These are phyloP conservation scores for Lactarius evosmus DNA, from an alignment of 768 basidiomycete genomes.

Conservation along the genomic window DNA sequence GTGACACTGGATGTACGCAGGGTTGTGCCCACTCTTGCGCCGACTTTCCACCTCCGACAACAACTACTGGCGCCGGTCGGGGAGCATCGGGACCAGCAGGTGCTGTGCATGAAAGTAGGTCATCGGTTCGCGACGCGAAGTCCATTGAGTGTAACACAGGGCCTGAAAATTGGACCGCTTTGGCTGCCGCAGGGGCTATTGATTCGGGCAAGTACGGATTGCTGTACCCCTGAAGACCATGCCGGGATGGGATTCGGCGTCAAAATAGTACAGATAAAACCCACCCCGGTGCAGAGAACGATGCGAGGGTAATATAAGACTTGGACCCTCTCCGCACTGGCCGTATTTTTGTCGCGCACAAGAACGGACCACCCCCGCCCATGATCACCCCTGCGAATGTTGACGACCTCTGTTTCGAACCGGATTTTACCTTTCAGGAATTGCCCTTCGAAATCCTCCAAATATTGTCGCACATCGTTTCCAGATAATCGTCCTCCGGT, in stretches of 20 bases:
- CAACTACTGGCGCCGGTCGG: constrained; percentile 37
- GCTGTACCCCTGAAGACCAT: constrained; percentile 50
- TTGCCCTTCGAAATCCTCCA: constrained; percentile 49
- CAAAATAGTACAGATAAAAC: constrained; percentile 19
- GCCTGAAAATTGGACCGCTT: constrained; percentile 42
- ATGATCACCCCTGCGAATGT: constrained; percentile 39
- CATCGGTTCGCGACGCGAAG: constrained; percentile 43
- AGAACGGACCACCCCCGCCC: constrained; percentile 45
- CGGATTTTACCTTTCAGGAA: constrained; percentile 47
- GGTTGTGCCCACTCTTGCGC: constrained; percentile 51
- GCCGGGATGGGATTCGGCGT: neutral
- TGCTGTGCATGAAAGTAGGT: constrained; percentile 38
- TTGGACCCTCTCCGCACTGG: constrained; percentile 28
- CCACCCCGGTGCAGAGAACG: constrained; percentile 57
- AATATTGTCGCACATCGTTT: constrained; percentile 51
- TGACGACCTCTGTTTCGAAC: constrained; percentile 48
- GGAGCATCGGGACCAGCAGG: constrained; percentile 13
- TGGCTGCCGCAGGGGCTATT: constrained; percentile 41
- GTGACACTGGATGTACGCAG: neutral
- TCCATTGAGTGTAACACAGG: constrained; percentile 52
- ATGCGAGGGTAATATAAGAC: constrained; percentile 45
- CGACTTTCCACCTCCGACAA: constrained; percentile 66
- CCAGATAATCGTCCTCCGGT: constrained; percentile 51
- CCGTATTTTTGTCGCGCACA: constrained; percentile 35
- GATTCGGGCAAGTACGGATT: constrained; percentile 44